Evolutionary conservation across 306 rosid genomes (phyloP).

Genomic region (Myrica gale): DNA sequence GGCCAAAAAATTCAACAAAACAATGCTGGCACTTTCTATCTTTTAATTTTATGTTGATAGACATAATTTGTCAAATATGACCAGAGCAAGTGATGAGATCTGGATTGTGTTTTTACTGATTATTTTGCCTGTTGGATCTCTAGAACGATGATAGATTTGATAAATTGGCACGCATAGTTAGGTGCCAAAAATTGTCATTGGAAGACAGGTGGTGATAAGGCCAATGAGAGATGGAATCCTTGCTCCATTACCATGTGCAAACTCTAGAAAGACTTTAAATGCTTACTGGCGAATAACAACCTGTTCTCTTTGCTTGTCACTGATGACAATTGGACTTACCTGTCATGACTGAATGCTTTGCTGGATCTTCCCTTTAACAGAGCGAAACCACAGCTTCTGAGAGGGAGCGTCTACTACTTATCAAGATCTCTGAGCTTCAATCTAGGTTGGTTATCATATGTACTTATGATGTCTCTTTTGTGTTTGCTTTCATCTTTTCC

Average conservation of each 20-base stretch:
- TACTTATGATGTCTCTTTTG: slow-evolving; percentile 20
- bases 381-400: slow-evolving; percentile 63
- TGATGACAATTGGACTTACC: neutral
- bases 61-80: neutral
- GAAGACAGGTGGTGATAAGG: neutral
- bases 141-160: neutral
- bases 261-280: neutral
- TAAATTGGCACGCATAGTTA: neutral
- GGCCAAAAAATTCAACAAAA: neutral
- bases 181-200: neutral
- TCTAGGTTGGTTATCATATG: slow-evolving; percentile 53
- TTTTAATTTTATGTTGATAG: neutral
- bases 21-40: neutral
- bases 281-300: neutral
- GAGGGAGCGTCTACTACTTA: slow-evolving; percentile 65
- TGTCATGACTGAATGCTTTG: slow-evolving; percentile 2
- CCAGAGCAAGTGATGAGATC: neutral
- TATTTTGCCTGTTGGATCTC: neutral
- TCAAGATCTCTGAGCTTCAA: slow-evolving; percentile 82
- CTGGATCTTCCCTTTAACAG: slow-evolving; percentile 36
- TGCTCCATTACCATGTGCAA: neutral
- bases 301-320: slow-evolving; percentile 9
- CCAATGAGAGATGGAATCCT: neutral
- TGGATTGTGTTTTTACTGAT: neutral
- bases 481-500: neutral